Evolutionary conservation across 805 yeast species (phyloP).

Genomic region (Teunomyces atbi): DNA sequence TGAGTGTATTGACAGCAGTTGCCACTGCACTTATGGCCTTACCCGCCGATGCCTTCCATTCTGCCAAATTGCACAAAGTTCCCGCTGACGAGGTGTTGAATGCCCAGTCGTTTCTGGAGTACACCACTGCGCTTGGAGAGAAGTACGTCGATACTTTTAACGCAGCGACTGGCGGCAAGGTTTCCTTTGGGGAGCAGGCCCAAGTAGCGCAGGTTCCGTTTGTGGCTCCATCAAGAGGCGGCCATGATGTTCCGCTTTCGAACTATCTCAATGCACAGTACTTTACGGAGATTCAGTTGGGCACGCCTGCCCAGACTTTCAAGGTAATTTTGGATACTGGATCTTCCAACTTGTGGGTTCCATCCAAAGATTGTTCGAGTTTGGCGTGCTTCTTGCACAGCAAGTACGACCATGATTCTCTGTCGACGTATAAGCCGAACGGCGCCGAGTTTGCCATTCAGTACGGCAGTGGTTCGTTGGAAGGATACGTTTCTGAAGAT

Average conservation of each 20-base stretch:
- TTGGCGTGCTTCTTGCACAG: constrained; percentile 93
- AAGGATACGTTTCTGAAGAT: constrained; percentile 91
- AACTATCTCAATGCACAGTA: constrained; percentile 96
- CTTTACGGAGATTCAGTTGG: constrained; percentile 84
- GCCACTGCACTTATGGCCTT: constrained; percentile 40
- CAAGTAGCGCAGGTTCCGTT: constrained; percentile 44
- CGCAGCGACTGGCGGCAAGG: constrained; percentile 30
- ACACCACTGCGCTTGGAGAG: constrained; percentile 56
- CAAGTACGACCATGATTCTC: constrained; percentile 81
- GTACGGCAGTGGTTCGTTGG: constrained; percentile 91
- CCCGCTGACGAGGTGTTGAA: constrained; percentile 56
- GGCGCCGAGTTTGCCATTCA: constrained; percentile 83
- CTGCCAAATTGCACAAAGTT: constrained; percentile 58
- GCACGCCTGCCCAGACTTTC: constrained; percentile 91
- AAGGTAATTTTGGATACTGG: constrained; percentile 97
- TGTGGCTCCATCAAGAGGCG: constrained; percentile 19
- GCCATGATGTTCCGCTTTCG: constrained; percentile 78
- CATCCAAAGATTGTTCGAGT: constrained; percentile 82
- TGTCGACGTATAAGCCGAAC: constrained; percentile 82
- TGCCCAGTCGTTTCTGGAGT: constrained; percentile 50
- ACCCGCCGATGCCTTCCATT: constrained; percentile 38
- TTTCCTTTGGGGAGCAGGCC: constrained; percentile 13
- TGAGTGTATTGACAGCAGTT: constrained; percentile 41
- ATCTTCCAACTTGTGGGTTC: constrained; percentile 96
- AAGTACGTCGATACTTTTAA: constrained; percentile 57